Percentiles rank a stretch among this genome's conserved stretches.
Conservation (phyloP, 805 yeast species). For the Candida quercuum region DNA sequence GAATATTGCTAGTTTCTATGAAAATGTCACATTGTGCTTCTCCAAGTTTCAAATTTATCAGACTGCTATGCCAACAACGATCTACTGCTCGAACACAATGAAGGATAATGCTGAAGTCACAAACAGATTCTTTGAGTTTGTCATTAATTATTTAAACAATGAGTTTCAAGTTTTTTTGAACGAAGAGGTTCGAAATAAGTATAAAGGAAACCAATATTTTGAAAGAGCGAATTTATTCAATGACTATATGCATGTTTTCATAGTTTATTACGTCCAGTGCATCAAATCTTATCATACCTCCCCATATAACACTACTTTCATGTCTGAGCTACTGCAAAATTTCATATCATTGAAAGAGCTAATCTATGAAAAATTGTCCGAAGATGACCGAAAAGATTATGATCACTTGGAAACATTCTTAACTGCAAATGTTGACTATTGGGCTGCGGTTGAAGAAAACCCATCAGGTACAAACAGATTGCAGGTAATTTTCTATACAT, state of each 20-base stretch:
- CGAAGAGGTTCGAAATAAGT: slow-evolving; percentile 8
- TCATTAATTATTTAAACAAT: slow-evolving; percentile 14
- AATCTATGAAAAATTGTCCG: slow-evolving; percentile 12
- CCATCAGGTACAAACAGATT: slow-evolving; percentile 14
- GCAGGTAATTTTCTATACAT: slow-evolving; percentile 20
- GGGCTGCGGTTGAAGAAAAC: slow-evolving; percentile 7
- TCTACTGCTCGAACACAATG: slow-evolving; percentile 17
- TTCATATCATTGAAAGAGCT: slow-evolving; percentile 13
- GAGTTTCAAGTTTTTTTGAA: slow-evolving; percentile 16
- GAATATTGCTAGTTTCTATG: slow-evolving; percentile 11
- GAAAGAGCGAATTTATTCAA: slow-evolving; percentile 18
- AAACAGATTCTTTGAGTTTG: slow-evolving; percentile 18
- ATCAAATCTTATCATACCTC: slow-evolving; percentile 28
- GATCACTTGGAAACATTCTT: slow-evolving; percentile 15
- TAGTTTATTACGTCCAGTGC: slow-evolving; percentile 25
- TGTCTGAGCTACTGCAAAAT: slow-evolving; percentile 24
- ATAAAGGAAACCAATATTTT: slow-evolving; percentile 8
- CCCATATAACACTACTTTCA: slow-evolving; percentile 24
- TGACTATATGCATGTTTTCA: slow-evolving; percentile 17
- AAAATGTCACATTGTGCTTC: slow-evolving; percentile 19
- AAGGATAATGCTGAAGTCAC: slow-evolving; percentile 19
- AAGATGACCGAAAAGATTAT: slow-evolving; percentile 9
- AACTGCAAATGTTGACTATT: slow-evolving; percentile 10
- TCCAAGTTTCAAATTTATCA: slow-evolving; percentile 23
- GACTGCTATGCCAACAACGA: slow-evolving; percentile 16